These are phyloP conservation scores for Tranzscheliella williamsii DNA, from an alignment of 1,284 basidiomycete species.

Conservation along the genomic window DNA sequence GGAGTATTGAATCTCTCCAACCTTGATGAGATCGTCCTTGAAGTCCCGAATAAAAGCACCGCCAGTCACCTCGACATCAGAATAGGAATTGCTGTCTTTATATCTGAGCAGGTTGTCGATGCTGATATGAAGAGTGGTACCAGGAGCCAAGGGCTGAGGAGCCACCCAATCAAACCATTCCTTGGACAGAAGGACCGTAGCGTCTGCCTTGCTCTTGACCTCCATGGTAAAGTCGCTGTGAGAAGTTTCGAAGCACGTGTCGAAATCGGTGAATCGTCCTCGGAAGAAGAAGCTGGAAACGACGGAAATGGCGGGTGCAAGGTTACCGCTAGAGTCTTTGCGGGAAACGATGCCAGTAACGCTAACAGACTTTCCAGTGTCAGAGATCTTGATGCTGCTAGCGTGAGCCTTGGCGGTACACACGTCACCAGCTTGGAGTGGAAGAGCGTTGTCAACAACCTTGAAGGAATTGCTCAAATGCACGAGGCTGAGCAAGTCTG, in stretches of 20 bases:
- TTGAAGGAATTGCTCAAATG: constrained; percentile 96
- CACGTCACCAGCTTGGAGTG: constrained; percentile 81
- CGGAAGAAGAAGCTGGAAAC: constrained; percentile 95
- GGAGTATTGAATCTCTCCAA: constrained; percentile 48
- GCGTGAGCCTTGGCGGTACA: constrained; percentile 89
- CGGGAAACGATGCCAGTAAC: constrained; percentile 47
- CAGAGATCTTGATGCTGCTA: constrained; percentile 84
- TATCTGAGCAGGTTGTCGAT: constrained; percentile 81
- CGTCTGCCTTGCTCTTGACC: constrained; percentile 75
- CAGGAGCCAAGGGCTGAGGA: constrained; percentile 72
- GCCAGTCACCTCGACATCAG: constrained; percentile 79
- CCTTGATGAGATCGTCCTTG: constrained; percentile 51
- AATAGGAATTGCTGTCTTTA: constrained; percentile 86
- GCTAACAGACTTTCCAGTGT: constrained; percentile 74
- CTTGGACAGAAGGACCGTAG: constrained; percentile 90
- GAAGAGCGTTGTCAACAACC: constrained; percentile 75
- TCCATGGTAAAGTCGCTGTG: constrained; percentile 83
- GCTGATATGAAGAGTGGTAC: constrained; percentile 85
- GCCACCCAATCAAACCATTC: constrained; percentile 96
- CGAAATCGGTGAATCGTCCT: constrained; percentile 86
- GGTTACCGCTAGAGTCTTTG: constrained; percentile 65
- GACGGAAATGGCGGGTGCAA: constrained; percentile 93
- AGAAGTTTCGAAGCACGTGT: constrained; percentile 87
- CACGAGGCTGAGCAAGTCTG: constrained; percentile 80
- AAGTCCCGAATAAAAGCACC: constrained; percentile 51